Evolutionary conservation across 2,329 filamentous ascomycete species (phyloP).

Genomic region (Aspergillus intermedius): DNA sequence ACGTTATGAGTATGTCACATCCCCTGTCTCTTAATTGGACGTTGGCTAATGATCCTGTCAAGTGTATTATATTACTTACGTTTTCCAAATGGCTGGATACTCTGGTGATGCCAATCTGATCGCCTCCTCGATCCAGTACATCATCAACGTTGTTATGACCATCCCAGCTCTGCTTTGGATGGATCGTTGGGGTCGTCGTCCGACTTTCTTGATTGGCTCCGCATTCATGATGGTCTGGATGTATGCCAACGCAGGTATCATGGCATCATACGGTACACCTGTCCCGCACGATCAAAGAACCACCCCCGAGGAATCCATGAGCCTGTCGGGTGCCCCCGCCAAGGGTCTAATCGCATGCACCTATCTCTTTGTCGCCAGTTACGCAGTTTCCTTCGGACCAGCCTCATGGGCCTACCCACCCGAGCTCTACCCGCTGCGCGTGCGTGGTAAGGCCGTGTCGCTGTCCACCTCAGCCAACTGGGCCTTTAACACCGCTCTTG

Average conservation of each 20-base stretch:
- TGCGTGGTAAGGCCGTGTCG: constrained; percentile 56
- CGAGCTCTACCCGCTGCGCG: constrained; percentile 44
- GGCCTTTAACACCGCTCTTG: constrained; percentile 46
- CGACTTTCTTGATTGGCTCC: constrained; percentile 59
- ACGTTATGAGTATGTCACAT: constrained; percentile 51
- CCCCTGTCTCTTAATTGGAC: constrained; percentile 20
- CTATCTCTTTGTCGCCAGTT: constrained; percentile 57
- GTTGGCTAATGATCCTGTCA: neutral
- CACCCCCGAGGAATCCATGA: constrained; percentile 33
- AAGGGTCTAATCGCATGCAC: constrained; percentile 63
- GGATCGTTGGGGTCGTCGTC: constrained; percentile 68
- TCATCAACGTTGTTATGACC: constrained; percentile 77
- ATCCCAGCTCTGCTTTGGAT: constrained; percentile 68
- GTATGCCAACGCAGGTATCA: constrained; percentile 39
- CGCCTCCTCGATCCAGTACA: constrained; percentile 64
- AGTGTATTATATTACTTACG: constrained; percentile 62
- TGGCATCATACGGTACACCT: constrained; percentile 29
- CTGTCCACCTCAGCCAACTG: constrained; percentile 55
- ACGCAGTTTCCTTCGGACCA: constrained; percentile 57
- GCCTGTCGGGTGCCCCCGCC: constrained; percentile 41
- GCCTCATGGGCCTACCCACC: constrained; percentile 53
- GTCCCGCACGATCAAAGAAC: constrained; percentile 31
- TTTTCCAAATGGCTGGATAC: constrained; percentile 68
- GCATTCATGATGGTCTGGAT: constrained; percentile 53
- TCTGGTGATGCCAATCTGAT: constrained; percentile 53